These are phyloP conservation scores for Articulospora tetracladia DNA, from an alignment of 495 filamentous ascomycete species.

Conservation along the genomic window DNA sequence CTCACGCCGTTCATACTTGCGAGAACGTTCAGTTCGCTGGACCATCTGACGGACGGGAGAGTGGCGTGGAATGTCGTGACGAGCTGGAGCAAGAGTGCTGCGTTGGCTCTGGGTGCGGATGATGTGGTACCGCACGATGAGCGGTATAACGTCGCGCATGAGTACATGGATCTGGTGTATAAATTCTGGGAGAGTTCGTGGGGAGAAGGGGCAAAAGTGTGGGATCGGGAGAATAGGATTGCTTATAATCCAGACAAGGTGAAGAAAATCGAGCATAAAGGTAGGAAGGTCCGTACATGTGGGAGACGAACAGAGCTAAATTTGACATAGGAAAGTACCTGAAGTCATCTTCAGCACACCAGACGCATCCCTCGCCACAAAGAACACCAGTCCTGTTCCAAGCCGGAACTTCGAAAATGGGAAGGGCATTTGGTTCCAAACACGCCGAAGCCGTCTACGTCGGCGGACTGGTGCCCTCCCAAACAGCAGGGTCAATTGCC, in stretches of 20 bases:
- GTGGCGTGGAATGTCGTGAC: slow-evolving; percentile 57
- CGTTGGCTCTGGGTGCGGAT: slow-evolving; percentile 53
- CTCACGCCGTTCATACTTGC: slow-evolving; percentile 46
- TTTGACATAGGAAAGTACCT: slow-evolving; percentile 54
- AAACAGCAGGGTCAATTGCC: slow-evolving; percentile 31
- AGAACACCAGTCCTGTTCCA: slow-evolving; percentile 56
- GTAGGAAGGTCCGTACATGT: not conserved
- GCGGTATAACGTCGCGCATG: slow-evolving; percentile 55
- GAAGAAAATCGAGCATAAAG: not conserved
- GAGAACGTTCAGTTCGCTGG: slow-evolving; percentile 45
- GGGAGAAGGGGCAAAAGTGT: slow-evolving; percentile 47
- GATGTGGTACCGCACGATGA: slow-evolving; percentile 56
- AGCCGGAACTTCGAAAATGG: slow-evolving; percentile 56
- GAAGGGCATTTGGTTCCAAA: slow-evolving; percentile 51
- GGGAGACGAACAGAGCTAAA: not conserved
- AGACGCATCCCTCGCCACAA: slow-evolving; percentile 53
- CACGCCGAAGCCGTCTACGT: slow-evolving; percentile 66
- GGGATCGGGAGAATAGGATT: slow-evolving; percentile 42
- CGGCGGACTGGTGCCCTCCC: slow-evolving; percentile 45
- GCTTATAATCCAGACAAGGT: slow-evolving; percentile 43
- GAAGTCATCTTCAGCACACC: slow-evolving; percentile 46
- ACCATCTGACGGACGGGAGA: slow-evolving; percentile 49
- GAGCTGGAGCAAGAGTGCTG: slow-evolving; percentile 55
- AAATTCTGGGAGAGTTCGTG: slow-evolving; percentile 61
- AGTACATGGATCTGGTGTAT: slow-evolving; percentile 54